Evolutionary conservation across 805 yeast genomes (phyloP), one percentile per base, ranked within the genome.

Genomic region (Zygoascus biomembranicola): DNA sequence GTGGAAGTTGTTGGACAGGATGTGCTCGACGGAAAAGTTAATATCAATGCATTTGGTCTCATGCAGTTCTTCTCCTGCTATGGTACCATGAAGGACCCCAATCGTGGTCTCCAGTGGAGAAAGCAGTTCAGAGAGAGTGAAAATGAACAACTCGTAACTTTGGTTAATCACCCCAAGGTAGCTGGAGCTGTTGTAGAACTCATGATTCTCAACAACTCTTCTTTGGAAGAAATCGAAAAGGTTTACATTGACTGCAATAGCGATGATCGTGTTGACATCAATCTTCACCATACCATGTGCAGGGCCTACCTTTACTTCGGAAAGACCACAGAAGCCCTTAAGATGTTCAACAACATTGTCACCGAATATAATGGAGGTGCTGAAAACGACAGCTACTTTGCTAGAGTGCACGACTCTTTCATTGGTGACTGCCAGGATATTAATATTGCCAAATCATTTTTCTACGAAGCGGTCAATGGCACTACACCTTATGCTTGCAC

Each of bases 391-490:
- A 43, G 47, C 44, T 52, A 55, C 49, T 70, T 73, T 61, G 75
- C 85, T 35, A 87, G 84, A 68, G 83, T 87, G 47, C 95, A 87
- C 71, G 74, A 86, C 56, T 76, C 84, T 2, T 87, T 87, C 61
- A 84, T 87, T 64, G 94, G 95, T 46, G 81, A 79, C 59, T 84
- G 89, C 67, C 80, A 79, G 63, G 90, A 87, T 64, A 74, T 85
- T 52, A 73, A 73, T 43, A 82, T 87, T 47, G 87, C 95, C 4
- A 80, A 79, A 63, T 78, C 81, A 43, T 87, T 87, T 62, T 87
- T 84, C 66, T 82, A 81, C 60, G 85, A 84, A 66, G 92, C 88
- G 2, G 73, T 86, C 50, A 74, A 77, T 57, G 77, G 76, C 60
- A 82, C 81, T 57, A 81, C 85, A 76, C 95, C 95, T 16, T 87